Conservation (phyloP, 2,329 filamentous ascomycete species). For the Colletotrichum lupini region DNA sequence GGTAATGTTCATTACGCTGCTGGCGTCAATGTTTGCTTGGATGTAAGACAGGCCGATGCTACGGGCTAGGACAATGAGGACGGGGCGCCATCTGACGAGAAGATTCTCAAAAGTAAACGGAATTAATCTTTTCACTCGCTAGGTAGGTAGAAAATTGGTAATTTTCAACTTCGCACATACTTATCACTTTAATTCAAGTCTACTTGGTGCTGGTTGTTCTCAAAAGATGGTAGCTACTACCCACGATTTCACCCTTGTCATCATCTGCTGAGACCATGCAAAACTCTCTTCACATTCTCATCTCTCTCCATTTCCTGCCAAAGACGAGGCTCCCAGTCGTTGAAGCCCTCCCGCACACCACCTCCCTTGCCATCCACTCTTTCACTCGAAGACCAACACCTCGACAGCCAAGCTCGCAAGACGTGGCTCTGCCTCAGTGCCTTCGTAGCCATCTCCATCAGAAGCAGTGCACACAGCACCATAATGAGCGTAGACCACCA, state of each 20-base stretch:
- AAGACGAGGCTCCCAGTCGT: constrained; percentile 64
- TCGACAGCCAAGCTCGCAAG: neutral
- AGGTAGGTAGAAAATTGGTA: neutral
- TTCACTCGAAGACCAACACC: constrained; percentile 58
- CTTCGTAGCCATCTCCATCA: constrained; percentile 3
- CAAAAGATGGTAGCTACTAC: no score
- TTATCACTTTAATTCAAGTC: neutral
- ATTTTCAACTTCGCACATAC: neutral
- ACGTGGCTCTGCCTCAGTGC: constrained; percentile 8
- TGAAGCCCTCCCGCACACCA: constrained; percentile 40
- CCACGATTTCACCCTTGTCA: neutral
- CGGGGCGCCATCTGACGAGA: neutral
- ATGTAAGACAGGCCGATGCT: constrained; percentile 1
- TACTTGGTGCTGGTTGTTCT: neutral
- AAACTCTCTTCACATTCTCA: constrained; percentile 36
- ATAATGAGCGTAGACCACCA: constrained; percentile 2
- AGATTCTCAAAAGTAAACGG: neutral
- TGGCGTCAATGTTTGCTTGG: constrained; percentile 31
- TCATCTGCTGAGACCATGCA: neutral
- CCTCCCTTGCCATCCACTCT: constrained; percentile 51
- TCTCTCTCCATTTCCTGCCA: constrained; percentile 70
- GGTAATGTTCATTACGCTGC: constrained; percentile 21
- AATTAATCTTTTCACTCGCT: neutral
- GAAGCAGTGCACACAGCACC: neutral
- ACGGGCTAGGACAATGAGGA: neutral